phyloP scores from a whole-genome alignment of 1,284 basidiomycete genomes.

The Ceratobasidium papillatum region DNA sequence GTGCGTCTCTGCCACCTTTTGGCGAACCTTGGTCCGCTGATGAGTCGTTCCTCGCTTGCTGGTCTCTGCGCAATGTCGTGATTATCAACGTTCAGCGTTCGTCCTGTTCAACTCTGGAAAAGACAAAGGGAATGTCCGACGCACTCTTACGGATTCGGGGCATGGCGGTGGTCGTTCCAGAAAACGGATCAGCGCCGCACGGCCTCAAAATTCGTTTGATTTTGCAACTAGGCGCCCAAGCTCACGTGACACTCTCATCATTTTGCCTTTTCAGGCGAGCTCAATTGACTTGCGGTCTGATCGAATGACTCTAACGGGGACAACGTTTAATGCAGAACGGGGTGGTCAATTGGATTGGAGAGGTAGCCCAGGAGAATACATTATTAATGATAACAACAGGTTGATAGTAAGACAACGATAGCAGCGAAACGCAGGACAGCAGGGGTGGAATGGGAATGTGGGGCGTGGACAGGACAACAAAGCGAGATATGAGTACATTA shows the following conservation, averaged over 20 bases:
- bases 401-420: constrained; percentile 3
- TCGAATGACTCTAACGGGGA: neutral
- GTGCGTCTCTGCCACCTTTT: constrained; percentile 80
- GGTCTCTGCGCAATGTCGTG: constrained; percentile 71
- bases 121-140: constrained; percentile 44
- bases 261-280: constrained; percentile 11
- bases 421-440: neutral
- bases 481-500: constrained; percentile 14
- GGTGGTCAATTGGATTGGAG: neutral
- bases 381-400: constrained; percentile 7
- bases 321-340: neutral
- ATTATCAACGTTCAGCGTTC: constrained; percentile 16
- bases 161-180: constrained; percentile 56
- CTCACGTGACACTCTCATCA: constrained; percentile 13
- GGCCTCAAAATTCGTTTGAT: constrained; percentile 32
- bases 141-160: constrained; percentile 79
- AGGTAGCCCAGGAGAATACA: constrained; percentile 13
- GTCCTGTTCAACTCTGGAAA: constrained; percentile 2
- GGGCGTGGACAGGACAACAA: constrained; percentile 7
- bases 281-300: constrained; percentile 19
- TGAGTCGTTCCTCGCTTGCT: constrained; percentile 79
- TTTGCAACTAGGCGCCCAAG: constrained; percentile 2
- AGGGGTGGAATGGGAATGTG: neutral
- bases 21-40: constrained; percentile 78
- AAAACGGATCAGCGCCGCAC: neutral